These are phyloP conservation scores for Phyllosticta citrichinensis DNA, from an alignment of 2,329 filamentous ascomycete genomes.

Conservation along the genomic window DNA sequence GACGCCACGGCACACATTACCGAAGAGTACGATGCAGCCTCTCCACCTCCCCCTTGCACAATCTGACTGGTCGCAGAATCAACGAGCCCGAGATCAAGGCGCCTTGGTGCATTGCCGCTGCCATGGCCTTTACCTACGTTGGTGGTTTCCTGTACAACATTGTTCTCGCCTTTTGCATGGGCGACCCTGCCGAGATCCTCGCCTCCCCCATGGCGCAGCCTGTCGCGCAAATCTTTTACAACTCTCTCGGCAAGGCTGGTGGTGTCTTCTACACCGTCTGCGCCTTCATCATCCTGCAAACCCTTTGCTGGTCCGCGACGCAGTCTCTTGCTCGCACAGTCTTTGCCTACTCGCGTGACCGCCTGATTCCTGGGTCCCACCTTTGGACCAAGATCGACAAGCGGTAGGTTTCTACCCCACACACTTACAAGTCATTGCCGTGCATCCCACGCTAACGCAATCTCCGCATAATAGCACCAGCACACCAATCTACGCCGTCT, in stretches of 20 bases:
- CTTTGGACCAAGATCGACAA: slow-evolving; percentile 42
- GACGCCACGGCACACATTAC: slow-evolving; percentile 32
- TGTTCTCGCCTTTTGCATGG: slow-evolving; percentile 49
- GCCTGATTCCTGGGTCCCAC: slow-evolving; percentile 37
- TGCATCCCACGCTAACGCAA: background rate
- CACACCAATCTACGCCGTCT: slow-evolving; percentile 45
- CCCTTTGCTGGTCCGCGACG: slow-evolving; percentile 49
- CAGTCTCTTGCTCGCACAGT: slow-evolving; percentile 44
- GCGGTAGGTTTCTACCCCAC: slow-evolving; percentile 9
- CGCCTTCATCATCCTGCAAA: slow-evolving; percentile 49
- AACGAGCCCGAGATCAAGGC: slow-evolving; percentile 41
- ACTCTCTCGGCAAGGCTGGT: slow-evolving; percentile 43
- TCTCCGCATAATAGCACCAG: slow-evolving; percentile 26
- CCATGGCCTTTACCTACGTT: slow-evolving; percentile 47
- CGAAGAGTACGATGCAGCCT: slow-evolving; percentile 18
- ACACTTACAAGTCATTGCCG: background rate
- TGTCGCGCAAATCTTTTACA: slow-evolving; percentile 49
- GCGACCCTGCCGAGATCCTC: slow-evolving; percentile 39
- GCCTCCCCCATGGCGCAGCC: slow-evolving; percentile 40
- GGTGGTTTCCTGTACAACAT: slow-evolving; percentile 49
- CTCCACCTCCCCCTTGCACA: slow-evolving; percentile 29
- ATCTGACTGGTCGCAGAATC: slow-evolving; percentile 22
- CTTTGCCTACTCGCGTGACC: slow-evolving; percentile 47
- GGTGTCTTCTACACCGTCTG: slow-evolving; percentile 47
- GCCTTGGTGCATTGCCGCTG: slow-evolving; percentile 47